Percentiles rank a stretch among this genome's conserved stretches.
phyloP scores from a whole-genome alignment of 345 rosid species.

The Pugionium dolabratum region DNA sequence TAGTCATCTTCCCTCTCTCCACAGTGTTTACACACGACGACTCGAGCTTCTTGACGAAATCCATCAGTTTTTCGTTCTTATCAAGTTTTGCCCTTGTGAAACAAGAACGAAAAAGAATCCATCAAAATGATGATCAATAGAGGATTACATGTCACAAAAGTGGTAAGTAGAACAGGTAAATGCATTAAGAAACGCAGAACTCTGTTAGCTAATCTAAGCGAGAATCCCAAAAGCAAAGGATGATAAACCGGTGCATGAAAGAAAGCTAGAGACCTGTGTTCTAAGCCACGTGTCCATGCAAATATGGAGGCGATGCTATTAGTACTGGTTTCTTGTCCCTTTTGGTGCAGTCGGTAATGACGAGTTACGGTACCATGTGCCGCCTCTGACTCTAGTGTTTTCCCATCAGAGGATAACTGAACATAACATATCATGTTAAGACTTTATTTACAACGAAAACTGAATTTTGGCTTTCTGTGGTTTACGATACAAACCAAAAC shows the following conservation, averaged over 20 bases:
- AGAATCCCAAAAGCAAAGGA: constrained; percentile 20
- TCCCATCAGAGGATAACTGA: constrained; percentile 93
- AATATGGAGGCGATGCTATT: constrained; percentile 95
- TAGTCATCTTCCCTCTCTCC: constrained; percentile 91
- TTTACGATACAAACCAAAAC: constrained; percentile 65
- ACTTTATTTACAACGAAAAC: constrained; percentile 6
- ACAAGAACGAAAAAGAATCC: neutral
- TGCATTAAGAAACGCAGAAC: constrained; percentile 10
- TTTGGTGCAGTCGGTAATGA: constrained; percentile 85
- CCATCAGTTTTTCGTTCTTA: constrained; percentile 63
- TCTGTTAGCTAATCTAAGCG: neutral
- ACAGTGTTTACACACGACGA: constrained; percentile 80
- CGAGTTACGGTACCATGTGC: constrained; percentile 99
- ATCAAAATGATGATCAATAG: constrained; percentile 9
- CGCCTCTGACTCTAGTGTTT: constrained; percentile 93
- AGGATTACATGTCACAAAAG: constrained; percentile 5
- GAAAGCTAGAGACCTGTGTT: constrained; percentile 63
- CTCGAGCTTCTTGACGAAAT: constrained; percentile 85
- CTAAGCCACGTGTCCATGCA: constrained; percentile 95
- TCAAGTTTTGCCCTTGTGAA: constrained; percentile 82
- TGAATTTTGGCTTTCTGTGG: constrained; percentile 1
- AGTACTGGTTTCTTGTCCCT: constrained; percentile 97
- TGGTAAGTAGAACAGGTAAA: neutral
- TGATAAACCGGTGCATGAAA: constrained; percentile 6
- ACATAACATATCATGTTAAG: constrained; percentile 18